phyloP scores from a whole-genome alignment of 2,329 filamentous ascomycete genomes.

The Colletotrichum brevisporum region DNA sequence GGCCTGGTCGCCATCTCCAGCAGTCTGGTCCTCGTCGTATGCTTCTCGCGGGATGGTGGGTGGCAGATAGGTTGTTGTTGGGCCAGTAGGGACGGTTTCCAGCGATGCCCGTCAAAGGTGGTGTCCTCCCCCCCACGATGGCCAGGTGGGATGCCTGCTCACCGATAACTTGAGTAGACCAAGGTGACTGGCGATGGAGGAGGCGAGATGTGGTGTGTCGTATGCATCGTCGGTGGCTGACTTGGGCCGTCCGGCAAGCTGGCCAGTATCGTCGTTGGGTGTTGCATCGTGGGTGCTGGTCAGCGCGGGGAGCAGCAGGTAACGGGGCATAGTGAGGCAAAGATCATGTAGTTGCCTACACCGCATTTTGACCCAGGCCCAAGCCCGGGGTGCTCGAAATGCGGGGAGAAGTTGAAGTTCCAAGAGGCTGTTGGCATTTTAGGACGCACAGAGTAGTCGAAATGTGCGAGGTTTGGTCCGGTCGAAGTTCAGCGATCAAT shows the following conservation, averaged over 20 bases:
- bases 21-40: constrained; percentile 2
- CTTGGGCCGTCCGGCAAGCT: not conserved
- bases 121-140: not conserved
- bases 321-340: not conserved
- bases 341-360: not conserved
- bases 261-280: not conserved
- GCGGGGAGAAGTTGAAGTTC: not conserved
- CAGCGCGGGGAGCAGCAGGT: not conserved
- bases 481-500: too few species aligned
- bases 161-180: constrained; percentile 16
- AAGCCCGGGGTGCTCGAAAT: not conserved
- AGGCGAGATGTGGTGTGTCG: not conserved
- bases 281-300: not conserved
- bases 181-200: not conserved
- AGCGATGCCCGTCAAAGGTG: not conserved
- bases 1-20: not conserved
- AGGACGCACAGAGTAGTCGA: not conserved
- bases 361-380: not conserved
- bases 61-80: not conserved
- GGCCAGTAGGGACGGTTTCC: constrained; percentile 9
- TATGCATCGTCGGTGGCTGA: not conserved
- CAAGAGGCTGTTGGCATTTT: not conserved
- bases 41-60: not conserved
- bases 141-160: constrained; percentile 3
- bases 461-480: too few species aligned